Percentiles rank a stretch among this genome's conserved stretches.
phyloP scores from a whole-genome alignment of 2,329 filamentous ascomycete species.

The Aspergillus transmontanensis region DNA sequence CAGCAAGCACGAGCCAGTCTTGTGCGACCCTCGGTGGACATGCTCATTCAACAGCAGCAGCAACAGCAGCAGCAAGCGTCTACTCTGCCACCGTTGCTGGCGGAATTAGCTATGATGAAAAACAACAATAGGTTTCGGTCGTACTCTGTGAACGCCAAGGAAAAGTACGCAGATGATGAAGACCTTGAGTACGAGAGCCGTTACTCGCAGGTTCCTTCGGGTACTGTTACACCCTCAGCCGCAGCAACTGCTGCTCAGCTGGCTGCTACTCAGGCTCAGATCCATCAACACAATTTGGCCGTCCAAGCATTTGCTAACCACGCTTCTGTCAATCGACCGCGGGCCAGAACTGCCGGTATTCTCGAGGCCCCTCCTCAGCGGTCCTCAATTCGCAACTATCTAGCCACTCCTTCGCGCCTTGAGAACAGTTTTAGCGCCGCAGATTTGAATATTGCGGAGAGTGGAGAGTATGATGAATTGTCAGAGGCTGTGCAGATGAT shows the following conservation, averaged over 20 bases:
- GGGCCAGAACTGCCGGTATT: slow-evolving; percentile 88
- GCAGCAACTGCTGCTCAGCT: slow-evolving; percentile 60
- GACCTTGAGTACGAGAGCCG: slow-evolving; percentile 71
- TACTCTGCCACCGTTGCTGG: slow-evolving; percentile 65
- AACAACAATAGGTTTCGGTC: slow-evolving; percentile 90
- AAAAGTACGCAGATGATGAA: slow-evolving; percentile 91
- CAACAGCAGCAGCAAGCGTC: slow-evolving; percentile 51
- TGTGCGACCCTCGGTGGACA: slow-evolving; percentile 60
- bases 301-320: slow-evolving; percentile 91
- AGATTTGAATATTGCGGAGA: slow-evolving; percentile 74
- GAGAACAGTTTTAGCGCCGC: slow-evolving; percentile 75
- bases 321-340: slow-evolving; percentile 76
- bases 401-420: slow-evolving; percentile 73
- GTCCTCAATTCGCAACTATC: slow-evolving; percentile 70
- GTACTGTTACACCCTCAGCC: slow-evolving; percentile 61
- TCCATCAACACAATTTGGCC: slow-evolving; percentile 88
- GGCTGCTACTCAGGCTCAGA: slow-evolving; percentile 65
- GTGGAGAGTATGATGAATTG: slow-evolving; percentile 77
- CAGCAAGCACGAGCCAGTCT: slow-evolving; percentile 76
- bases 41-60: slow-evolving; percentile 54
- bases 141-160: slow-evolving; percentile 97
- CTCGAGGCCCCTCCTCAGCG: slow-evolving; percentile 73
- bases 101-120: slow-evolving; percentile 73
- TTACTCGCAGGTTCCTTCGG: slow-evolving; percentile 61
- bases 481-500: slow-evolving; percentile 81